Conservation (phyloP, 1,139 yeast genomes). For the Hyphopichia burtonii region DNA sequence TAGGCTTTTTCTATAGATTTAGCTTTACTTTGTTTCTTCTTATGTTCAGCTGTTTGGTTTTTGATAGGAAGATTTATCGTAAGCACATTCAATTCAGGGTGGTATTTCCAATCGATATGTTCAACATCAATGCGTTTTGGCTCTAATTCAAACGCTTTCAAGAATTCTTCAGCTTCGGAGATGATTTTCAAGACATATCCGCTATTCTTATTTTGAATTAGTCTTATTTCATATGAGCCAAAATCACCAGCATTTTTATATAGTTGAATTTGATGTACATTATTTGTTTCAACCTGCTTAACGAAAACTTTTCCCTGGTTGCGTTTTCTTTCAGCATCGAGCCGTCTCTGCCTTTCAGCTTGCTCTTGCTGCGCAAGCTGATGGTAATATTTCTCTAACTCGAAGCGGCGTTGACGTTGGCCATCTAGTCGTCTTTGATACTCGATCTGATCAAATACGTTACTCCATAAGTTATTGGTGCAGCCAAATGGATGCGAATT, state of each 20-base stretch:
- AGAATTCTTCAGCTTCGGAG: slow-evolving; percentile 7
- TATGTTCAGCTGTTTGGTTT: not conserved
- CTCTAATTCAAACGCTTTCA: slow-evolving; percentile 6
- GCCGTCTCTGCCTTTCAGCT: not conserved
- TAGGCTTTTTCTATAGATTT: not conserved
- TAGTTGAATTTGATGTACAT: slow-evolving; percentile 7
- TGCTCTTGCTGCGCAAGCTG: too few species aligned
- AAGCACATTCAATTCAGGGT: slow-evolving; percentile 1
- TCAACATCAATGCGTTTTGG: slow-evolving; percentile 4
- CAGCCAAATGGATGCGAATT: not conserved
- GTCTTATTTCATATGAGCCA: slow-evolving; percentile 7
- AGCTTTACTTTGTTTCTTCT: not conserved
- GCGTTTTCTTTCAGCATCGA: too few species aligned
- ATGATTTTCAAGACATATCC: slow-evolving; percentile 5
- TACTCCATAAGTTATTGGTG: not conserved
- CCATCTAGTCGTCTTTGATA: not conserved
- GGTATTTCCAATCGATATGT: slow-evolving; percentile 3
- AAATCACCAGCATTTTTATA: slow-evolving; percentile 6
- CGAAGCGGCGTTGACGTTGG: not conserved
- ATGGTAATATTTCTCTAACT: not conserved
- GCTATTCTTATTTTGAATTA: slow-evolving; percentile 4
- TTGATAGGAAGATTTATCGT: slow-evolving; percentile 3
- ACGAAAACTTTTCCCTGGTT: not conserved
- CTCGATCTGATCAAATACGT: not conserved
- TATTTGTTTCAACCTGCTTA: slow-evolving; percentile 5